phyloP scores from a whole-genome alignment of 305 asterid species.

The Fraxinus albicans region DNA sequence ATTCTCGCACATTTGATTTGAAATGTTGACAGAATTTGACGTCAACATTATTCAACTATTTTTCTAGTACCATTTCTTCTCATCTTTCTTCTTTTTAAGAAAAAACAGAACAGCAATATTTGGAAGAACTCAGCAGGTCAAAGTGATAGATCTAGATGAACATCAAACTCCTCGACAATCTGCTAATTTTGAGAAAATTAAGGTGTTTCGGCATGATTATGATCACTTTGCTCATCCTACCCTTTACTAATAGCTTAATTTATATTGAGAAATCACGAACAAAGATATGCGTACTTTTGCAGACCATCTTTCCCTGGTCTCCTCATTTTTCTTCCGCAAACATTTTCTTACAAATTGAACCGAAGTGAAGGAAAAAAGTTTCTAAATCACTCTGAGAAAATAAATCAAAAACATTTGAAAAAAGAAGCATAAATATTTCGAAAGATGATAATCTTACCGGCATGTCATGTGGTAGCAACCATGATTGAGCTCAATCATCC shows the following conservation, averaged over 20 bases:
- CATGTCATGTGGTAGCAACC: conserved; percentile 84
- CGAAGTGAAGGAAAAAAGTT: not conserved
- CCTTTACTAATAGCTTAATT: not conserved
- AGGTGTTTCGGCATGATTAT: not conserved
- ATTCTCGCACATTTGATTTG: not conserved
- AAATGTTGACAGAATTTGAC: not conserved
- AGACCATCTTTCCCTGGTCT: not conserved
- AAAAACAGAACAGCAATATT: not conserved
- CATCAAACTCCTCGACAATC: not conserved
- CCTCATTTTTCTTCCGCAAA: not conserved
- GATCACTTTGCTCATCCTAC: not conserved
- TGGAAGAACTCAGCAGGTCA: not conserved
- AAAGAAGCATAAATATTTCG: not conserved
- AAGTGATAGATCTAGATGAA: not conserved
- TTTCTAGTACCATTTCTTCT: not conserved
- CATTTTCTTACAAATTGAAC: not conserved
- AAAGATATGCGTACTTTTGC: not conserved
- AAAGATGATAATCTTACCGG: conserved; percentile 46
- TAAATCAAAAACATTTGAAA: not conserved
- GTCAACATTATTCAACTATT: not conserved
- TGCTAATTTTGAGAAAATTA: not conserved
- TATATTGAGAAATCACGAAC: not conserved
- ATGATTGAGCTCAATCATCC: conserved; percentile 64
- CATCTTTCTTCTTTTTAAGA: not conserved
- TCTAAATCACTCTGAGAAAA: not conserved